Evolutionary conservation across 148 eudicot genomes (phyloP), one percentile per base, ranked within the genome.

Genomic region (Fallopia convolvulus): DNA sequence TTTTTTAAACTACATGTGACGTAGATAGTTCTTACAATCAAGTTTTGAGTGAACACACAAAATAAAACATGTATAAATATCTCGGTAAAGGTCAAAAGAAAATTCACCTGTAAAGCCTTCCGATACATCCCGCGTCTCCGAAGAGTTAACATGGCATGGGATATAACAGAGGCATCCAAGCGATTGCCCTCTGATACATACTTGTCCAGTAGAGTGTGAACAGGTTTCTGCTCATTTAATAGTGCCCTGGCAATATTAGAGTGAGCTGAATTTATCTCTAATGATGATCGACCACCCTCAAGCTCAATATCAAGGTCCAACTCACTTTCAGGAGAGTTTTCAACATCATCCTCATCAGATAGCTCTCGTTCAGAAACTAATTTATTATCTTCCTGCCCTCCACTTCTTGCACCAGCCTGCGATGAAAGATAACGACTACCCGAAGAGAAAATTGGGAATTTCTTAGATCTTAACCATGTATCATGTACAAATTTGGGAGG

Each of bases 101-200:
- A 21, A 39, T 68, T 68, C n/a, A 91, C 98, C 98, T 91, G 97
- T 82, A 93, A 90, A 39, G 98, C 97, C 82, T 81, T 91, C 60
- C 53, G 56, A 75, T 63, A 88, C 84, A 90, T 77, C 77, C 79
- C 78, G 63, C 88, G 85, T 68, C 72, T 86, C 33, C 91, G 87
- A 44, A 93, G 89, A n/a, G 55, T 63, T 61, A 80, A 5, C 79
- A 85, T 56, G 76, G 83, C 76, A 50, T 61, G 5, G 61, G 53
- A 58, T 65, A 84, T n/a, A 44, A 80, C 89, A 46, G 76, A 0
- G 39, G 77, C 78, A 68, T 74, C 71, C 72, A 93, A 44, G 36
- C 84, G 86, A 12, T 84, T 84, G 18, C 84, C 92, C 47, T 86
- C 88, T 60, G 85, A 84, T 77, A 87, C 81, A 85, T 90, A 88